phyloP scores from a whole-genome alignment of 2,329 filamentous ascomycete genomes.

The Talaromyces sp. region DNA sequence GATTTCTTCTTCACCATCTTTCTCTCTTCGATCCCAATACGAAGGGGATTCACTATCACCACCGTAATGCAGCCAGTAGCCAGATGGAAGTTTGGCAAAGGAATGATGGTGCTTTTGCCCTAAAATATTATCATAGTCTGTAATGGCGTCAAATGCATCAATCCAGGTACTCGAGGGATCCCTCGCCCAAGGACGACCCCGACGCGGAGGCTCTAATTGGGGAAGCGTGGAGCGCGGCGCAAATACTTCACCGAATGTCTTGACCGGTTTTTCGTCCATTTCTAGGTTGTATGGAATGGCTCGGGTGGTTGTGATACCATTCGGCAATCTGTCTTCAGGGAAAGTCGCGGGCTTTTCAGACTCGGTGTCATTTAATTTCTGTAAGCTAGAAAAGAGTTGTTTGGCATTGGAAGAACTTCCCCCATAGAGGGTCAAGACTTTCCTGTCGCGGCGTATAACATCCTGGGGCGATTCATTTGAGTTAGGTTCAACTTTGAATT shows the following conservation, averaged over 20 bases:
- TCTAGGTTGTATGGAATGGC: conserved; percentile 53
- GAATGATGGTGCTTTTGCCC: conserved; percentile 42
- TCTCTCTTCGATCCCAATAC: conserved; percentile 38
- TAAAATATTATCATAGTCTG: conserved; percentile 33
- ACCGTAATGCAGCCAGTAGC: conserved; percentile 45
- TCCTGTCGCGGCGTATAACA: conserved; percentile 44
- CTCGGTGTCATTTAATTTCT: conserved; percentile 45
- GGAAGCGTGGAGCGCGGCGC: conserved; percentile 37
- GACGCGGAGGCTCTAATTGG: conserved; percentile 41
- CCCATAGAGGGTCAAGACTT: conserved; percentile 71
- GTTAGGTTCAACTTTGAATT: conserved; percentile 33
- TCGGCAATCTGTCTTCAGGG: conserved; percentile 66
- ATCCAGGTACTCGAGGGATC: conserved; percentile 37
- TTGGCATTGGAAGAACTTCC: conserved; percentile 68
- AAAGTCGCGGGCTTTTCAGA: conserved; percentile 38
- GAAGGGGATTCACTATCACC: conserved; percentile 37
- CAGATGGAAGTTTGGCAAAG: conserved; percentile 38
- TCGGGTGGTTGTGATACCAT: conserved; percentile 68
- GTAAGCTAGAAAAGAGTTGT: conserved; percentile 83
- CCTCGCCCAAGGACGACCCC: conserved; percentile 33
- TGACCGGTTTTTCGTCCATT: conserved; percentile 29
- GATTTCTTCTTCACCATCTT: conserved; percentile 27
- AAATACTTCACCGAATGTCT: conserved; percentile 47
- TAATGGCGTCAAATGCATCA: conserved; percentile 40
- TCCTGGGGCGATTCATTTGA: conserved; percentile 27